phyloP scores from a whole-genome alignment of 306 rosid genomes.

The Prunus salicina region DNA sequence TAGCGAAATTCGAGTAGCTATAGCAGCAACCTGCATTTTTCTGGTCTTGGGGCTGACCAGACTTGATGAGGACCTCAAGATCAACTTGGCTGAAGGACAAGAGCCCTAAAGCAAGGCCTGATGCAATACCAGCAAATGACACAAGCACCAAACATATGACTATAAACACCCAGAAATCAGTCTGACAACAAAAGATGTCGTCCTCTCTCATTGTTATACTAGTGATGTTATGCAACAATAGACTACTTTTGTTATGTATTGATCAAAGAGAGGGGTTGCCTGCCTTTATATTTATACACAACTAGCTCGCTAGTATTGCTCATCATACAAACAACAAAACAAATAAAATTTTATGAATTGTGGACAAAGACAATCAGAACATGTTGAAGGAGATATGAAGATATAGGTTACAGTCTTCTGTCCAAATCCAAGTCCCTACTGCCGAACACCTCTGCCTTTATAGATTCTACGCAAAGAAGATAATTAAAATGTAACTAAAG shows the following conservation, averaged over 20 bases:
- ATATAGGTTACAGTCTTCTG: background rate
- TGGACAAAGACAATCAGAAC: conserved; percentile 1
- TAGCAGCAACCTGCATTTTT: conserved; percentile 56
- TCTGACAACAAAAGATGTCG: conserved; percentile 46
- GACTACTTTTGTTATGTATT: background rate
- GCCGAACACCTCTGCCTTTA: background rate
- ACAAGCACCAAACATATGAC: conserved; percentile 37
- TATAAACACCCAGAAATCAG: conserved; percentile 51
- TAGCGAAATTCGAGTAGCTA: background rate
- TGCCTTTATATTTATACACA: background rate
- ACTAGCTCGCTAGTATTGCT: background rate
- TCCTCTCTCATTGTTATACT: background rate
- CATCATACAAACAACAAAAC: background rate
- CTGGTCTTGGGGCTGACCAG: conserved; percentile 55
- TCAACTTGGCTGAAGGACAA: conserved; percentile 64
- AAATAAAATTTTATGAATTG: background rate
- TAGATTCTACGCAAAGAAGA: background rate
- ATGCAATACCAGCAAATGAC: conserved; percentile 57
- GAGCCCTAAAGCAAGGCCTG: conserved; percentile 76
- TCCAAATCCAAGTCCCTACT: conserved; percentile 9
- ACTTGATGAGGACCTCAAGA: conserved; percentile 70
- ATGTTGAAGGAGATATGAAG: background rate
- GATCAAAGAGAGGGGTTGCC: background rate
- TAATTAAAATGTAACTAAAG: background rate
- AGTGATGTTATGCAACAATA: background rate